These are phyloP conservation scores for Sporisorium exsertum DNA, from an alignment of 1,284 basidiomycete species.

Conservation along the genomic window DNA sequence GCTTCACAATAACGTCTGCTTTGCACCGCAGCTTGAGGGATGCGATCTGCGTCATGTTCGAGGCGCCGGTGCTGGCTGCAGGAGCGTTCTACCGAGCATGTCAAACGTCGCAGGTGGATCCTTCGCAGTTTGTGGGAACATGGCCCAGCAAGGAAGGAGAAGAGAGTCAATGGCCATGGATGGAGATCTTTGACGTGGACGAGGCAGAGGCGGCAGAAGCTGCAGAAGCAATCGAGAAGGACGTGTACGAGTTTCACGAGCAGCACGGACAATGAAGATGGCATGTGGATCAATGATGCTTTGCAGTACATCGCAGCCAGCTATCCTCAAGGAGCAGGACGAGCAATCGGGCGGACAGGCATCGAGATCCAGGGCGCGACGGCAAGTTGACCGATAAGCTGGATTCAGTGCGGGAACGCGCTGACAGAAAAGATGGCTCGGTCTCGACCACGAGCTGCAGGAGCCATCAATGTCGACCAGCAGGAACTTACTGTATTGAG, in stretches of 20 bases:
- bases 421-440: background rate
- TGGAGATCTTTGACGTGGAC: constrained; percentile 63
- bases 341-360: background rate
- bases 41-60: constrained; percentile 58
- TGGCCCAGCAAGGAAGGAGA: constrained; percentile 30
- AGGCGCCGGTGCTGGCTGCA: constrained; percentile 64
- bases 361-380: background rate
- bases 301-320: background rate
- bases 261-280: constrained; percentile 17
- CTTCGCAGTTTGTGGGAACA: constrained; percentile 35
- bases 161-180: constrained; percentile 41
- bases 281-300: background rate
- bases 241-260: constrained; percentile 57
- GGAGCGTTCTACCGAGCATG: constrained; percentile 64
- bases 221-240: constrained; percentile 48
- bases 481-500: background rate
- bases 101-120: constrained; percentile 31
- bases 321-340: background rate
- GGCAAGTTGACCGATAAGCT: background rate
- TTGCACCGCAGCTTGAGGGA: constrained; percentile 43
- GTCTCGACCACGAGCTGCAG: background rate
- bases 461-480: background rate
- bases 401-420: background rate
- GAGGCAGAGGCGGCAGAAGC: constrained; percentile 56
- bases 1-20: no score